Percentiles rank a stretch among this genome's conserved stretches.
These are phyloP conservation scores for Penicillium waksmanii DNA, from an alignment of 495 filamentous ascomycete species.

Conservation along the genomic window DNA sequence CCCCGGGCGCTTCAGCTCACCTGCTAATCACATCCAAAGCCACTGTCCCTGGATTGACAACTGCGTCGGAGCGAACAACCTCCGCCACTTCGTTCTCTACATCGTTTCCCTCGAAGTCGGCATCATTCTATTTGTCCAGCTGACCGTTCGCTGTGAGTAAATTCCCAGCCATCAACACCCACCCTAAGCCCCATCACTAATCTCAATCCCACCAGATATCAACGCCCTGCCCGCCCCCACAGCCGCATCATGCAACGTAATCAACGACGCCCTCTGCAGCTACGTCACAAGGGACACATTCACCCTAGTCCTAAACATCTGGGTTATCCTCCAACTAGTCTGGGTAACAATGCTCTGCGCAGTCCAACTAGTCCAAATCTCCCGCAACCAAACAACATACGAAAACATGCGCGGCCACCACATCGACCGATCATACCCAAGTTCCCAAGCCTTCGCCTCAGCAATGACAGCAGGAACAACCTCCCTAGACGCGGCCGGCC, in stretches of 20 bases:
- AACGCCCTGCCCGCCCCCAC: slow-evolving; percentile 53
- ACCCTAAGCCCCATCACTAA: slow-evolving; percentile 19
- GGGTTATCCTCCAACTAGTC: slow-evolving; percentile 79
- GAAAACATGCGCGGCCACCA: slow-evolving; percentile 84
- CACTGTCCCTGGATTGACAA: slow-evolving; percentile 99
- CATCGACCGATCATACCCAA: slow-evolving; percentile 54
- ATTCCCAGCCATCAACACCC: background rate
- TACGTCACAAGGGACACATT: slow-evolving; percentile 80
- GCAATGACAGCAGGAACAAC: slow-evolving; percentile 76
- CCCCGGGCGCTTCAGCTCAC: too few relatives aligned
- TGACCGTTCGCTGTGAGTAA: slow-evolving; percentile 58
- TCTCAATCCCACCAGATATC: slow-evolving; percentile 47
- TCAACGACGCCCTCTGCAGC: slow-evolving; percentile 72
- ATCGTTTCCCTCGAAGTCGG: slow-evolving; percentile 75
- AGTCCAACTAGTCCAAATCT: slow-evolving; percentile 89
- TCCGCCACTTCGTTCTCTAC: slow-evolving; percentile 93
- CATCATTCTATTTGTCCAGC: slow-evolving; percentile 63
- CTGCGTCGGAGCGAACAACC: slow-evolving; percentile 92
- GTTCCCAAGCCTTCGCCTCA: slow-evolving; percentile 70
- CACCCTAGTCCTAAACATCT: slow-evolving; percentile 75
- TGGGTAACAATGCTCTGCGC: slow-evolving; percentile 96
- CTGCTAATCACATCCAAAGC: slow-evolving; percentile 57
- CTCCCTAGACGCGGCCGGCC: slow-evolving; percentile 68
- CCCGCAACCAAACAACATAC: slow-evolving; percentile 90
- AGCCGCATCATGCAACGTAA: slow-evolving; percentile 68